These are phyloP conservation scores for Barnettozyma pratensis DNA, from an alignment of 805 yeast species.

Conservation along the genomic window DNA sequence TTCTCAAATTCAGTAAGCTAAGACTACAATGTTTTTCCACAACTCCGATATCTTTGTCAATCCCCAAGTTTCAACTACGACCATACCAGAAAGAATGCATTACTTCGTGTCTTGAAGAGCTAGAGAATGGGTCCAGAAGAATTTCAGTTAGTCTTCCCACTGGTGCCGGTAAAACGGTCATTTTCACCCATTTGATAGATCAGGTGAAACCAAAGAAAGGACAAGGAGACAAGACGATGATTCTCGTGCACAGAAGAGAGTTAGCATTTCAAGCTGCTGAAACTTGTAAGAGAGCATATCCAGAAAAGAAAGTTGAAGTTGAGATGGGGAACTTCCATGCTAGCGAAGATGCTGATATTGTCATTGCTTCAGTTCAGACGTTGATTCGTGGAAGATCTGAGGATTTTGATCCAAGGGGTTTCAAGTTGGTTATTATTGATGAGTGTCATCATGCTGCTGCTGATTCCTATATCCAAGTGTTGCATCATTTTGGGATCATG, in stretches of 20 bases:
- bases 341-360: conserved; percentile 46
- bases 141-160: conserved; percentile 87
- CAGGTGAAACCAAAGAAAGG: conserved; percentile 30
- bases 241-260: conserved; percentile 80
- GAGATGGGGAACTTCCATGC: conserved; percentile 62
- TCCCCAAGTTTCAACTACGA: conserved; percentile 25
- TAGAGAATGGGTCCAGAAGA: conserved; percentile 41
- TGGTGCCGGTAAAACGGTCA: conserved; percentile 92
- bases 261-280: conserved; percentile 63
- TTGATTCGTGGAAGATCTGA: conserved; percentile 46
- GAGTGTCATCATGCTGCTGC: conserved; percentile 94
- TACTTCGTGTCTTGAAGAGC: conserved; percentile 43
- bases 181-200: conserved; percentile 56
- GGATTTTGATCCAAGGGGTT: conserved; percentile 51
- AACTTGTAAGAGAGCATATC: conserved; percentile 43
- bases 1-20: neutral
- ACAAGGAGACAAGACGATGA: conserved; percentile 37
- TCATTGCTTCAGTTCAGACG: conserved; percentile 76
- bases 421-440: conserved; percentile 73
- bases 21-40: neutral
- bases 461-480: conserved; percentile 50
- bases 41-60: neutral
- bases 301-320: conserved; percentile 48
- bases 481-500: conserved; percentile 44
- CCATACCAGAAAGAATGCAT: conserved; percentile 74